Conservation (phyloP, 2,329 filamentous ascomycete species). For the Gaeumannomyces tritici region DNA sequence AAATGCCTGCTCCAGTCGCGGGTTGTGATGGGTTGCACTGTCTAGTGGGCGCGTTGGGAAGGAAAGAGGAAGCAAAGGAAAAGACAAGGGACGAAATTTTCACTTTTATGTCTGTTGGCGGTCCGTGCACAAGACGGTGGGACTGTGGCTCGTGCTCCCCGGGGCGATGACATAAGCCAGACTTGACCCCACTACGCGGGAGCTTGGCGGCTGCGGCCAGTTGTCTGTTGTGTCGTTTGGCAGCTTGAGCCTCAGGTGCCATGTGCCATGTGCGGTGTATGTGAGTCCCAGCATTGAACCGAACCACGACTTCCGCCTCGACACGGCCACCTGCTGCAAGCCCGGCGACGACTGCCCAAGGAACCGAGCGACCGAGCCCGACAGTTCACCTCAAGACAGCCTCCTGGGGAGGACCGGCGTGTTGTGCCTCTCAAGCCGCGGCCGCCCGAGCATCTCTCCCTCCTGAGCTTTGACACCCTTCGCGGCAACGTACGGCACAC, state of each 20-base stretch:
- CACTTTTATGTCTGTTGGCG: not conserved
- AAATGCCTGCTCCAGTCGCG: conserved; percentile 53
- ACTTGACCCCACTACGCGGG: not conserved
- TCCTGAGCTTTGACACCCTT: too few relatives aligned
- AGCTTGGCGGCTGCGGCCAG: conserved; percentile 1
- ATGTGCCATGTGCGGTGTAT: conserved; percentile 1
- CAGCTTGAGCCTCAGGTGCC: not conserved
- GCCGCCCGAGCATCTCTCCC: too few relatives aligned
- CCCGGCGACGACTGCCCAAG: not conserved
- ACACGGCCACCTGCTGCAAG: not conserved
- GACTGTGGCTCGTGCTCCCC: not conserved
- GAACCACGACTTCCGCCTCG: too few relatives aligned
- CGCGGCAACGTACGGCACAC: too few relatives aligned
- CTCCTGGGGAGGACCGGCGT: too few relatives aligned
- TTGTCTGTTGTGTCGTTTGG: not conserved
- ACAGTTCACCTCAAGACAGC: too few relatives aligned
- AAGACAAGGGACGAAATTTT: conserved; percentile 2
- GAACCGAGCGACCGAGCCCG: not conserved
- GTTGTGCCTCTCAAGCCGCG: too few relatives aligned
- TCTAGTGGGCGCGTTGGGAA: conserved; percentile 66
- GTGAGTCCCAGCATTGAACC: too few relatives aligned
- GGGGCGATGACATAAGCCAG: not conserved
- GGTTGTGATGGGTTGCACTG: conserved; percentile 69
- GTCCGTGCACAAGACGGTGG: too few relatives aligned
- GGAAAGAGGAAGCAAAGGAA: conserved; percentile 14